A percentile compares a stretch with the other conserved stretches of the same genome.
Evolutionary conservation across 2,329 filamentous ascomycete species (phyloP).

Genomic region (Botrytis sinoallii): DNA sequence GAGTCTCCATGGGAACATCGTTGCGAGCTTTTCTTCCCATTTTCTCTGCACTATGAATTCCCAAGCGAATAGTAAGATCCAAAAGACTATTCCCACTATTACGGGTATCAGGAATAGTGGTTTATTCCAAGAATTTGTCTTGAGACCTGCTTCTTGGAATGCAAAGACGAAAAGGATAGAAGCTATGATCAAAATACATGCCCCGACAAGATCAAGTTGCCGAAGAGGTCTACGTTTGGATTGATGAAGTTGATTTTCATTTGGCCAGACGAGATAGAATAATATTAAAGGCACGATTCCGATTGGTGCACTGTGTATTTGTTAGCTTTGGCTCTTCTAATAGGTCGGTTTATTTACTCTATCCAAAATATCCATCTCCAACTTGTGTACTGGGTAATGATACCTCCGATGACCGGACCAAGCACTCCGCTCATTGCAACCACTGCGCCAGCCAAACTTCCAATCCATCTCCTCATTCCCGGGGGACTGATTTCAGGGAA

Average conservation of each 20-base stretch:
- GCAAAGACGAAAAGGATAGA: slow-evolving; percentile 56
- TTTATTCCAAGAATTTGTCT: slow-evolving; percentile 40
- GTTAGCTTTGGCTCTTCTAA: not conserved
- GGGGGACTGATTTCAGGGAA: slow-evolving; percentile 49
- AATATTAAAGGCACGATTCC: slow-evolving; percentile 46
- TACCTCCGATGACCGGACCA: slow-evolving; percentile 31
- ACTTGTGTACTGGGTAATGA: slow-evolving; percentile 26
- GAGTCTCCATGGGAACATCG: slow-evolving; percentile 29
- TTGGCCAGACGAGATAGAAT: slow-evolving; percentile 52
- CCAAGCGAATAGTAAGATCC: slow-evolving; percentile 44
- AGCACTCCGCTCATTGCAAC: slow-evolving; percentile 27
- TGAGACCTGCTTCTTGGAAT: slow-evolving; percentile 45
- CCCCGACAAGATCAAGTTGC: slow-evolving; percentile 53
- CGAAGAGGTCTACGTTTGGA: slow-evolving; percentile 41
- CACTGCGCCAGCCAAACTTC: slow-evolving; percentile 46
- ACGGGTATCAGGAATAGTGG: slow-evolving; percentile 45
- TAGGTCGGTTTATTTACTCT: not conserved
- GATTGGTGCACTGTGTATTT: slow-evolving; percentile 46
- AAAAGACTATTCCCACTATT: slow-evolving; percentile 39
- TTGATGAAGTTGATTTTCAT: slow-evolving; percentile 39
- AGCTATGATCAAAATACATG: slow-evolving; percentile 51
- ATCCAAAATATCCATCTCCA: slow-evolving; percentile 26
- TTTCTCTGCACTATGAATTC: slow-evolving; percentile 37
- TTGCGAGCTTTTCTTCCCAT: slow-evolving; percentile 22
- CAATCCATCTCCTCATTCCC: slow-evolving; percentile 44